These are phyloP conservation scores for Diaporthe amygdali DNA, from an alignment of 2,329 filamentous ascomycete genomes.

Conservation along the genomic window DNA sequence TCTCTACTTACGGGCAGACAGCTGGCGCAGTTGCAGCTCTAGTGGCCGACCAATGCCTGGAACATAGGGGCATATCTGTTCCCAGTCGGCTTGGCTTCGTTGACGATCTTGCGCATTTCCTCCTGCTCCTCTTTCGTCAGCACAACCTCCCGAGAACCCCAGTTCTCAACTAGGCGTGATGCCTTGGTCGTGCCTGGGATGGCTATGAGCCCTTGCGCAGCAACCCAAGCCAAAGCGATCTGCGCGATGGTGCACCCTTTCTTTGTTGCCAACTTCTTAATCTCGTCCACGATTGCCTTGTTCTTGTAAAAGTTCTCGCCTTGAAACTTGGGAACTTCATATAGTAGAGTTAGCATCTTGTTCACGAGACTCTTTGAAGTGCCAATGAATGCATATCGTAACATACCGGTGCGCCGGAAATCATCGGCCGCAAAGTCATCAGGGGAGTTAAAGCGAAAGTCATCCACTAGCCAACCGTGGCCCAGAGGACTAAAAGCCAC, in stretches of 20 bases:
- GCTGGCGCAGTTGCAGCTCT: too few relatives aligned
- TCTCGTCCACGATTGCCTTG: constrained; percentile 44
- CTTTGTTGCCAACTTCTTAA: constrained; percentile 42
- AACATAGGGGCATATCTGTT: constrained; percentile 33
- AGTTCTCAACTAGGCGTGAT: constrained; percentile 23
- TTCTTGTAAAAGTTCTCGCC: constrained; percentile 52
- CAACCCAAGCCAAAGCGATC: constrained; percentile 42
- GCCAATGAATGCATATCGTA: not conserved
- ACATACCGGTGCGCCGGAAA: constrained; percentile 44
- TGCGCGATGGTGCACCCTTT: constrained; percentile 40
- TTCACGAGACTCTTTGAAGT: too few relatives aligned
- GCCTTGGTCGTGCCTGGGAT: not conserved
- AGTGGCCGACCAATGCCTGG: constrained; percentile 9
- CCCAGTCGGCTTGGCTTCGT: constrained; percentile 40
- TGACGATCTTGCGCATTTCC: constrained; percentile 40
- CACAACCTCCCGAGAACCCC: constrained; percentile 39
- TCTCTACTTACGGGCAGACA: too few relatives aligned
- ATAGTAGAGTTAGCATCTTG: too few relatives aligned
- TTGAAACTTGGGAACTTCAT: constrained; percentile 40
- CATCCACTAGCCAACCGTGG: constrained; percentile 52
- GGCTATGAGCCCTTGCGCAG: constrained; percentile 22
- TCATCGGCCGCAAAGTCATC: constrained; percentile 51
- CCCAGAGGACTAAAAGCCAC: constrained; percentile 52
- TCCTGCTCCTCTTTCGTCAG: constrained; percentile 39
- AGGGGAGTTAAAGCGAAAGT: constrained; percentile 45